Percentiles rank a stretch among this genome's conserved stretches.
Evolutionary conservation across 179 eudicot species (phyloP).

Genomic region (Vitellaria paradoxa): DNA sequence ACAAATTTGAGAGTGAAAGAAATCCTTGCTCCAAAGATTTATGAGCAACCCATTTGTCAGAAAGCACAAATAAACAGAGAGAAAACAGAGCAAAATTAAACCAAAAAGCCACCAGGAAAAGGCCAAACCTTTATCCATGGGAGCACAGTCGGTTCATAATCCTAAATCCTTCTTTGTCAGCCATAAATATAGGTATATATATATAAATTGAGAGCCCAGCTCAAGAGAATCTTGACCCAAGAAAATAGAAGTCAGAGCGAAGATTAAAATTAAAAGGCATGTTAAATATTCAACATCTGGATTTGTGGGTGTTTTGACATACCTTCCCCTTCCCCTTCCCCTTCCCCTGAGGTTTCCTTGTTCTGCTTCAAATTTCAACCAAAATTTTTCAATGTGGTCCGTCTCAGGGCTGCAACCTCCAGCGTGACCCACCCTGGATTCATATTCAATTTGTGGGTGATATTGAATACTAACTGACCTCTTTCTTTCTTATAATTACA

Average conservation of each 20-base stretch:
- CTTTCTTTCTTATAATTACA: neutral
- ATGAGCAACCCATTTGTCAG: conserved; percentile 7
- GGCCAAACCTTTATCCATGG: neutral
- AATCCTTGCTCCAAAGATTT: conserved; percentile 4
- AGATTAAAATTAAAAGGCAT: neutral
- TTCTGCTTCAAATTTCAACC: neutral
- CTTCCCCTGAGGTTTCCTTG: neutral
- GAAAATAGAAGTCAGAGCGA: neutral
- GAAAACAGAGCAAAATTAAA: neutral
- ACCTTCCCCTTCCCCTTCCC: conserved; percentile 14
- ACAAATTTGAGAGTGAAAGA: neutral
- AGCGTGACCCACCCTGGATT: neutral
- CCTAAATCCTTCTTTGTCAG: neutral
- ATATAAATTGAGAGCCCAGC: neutral
- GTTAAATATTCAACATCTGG: neutral
- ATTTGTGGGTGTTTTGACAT: conserved; percentile 1
- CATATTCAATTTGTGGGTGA: neutral
- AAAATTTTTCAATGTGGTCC: neutral
- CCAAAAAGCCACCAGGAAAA: neutral
- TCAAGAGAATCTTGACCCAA: neutral
- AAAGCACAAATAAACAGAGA: neutral
- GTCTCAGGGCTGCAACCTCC: too few species aligned
- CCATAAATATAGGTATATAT: neutral
- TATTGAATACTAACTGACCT: neutral
- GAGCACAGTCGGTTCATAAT: neutral